Conservation (phyloP, 2,329 filamentous ascomycete genomes). For the Trichoderma guizhouense region DNA sequence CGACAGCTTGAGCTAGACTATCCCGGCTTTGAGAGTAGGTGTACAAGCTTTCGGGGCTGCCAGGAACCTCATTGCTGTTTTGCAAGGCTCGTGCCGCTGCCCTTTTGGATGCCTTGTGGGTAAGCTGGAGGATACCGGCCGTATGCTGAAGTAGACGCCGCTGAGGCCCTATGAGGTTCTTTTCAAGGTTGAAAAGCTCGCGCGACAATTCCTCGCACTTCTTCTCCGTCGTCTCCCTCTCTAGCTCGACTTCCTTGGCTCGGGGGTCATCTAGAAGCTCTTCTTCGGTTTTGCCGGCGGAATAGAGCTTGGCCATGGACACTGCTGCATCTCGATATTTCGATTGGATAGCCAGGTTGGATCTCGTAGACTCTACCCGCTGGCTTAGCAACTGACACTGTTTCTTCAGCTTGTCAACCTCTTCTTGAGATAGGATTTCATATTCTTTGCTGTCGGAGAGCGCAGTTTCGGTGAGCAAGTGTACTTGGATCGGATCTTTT, state of each 20-base stretch:
- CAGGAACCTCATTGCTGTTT: conserved; percentile 57
- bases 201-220: conserved; percentile 83
- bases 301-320: conserved; percentile 79
- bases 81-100: conserved; percentile 38
- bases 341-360: conserved; percentile 82
- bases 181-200: conserved; percentile 77
- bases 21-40: conserved; percentile 61
- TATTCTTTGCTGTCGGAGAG: conserved; percentile 83
- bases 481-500: conserved; percentile 75
- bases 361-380: conserved; percentile 76
- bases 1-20: conserved; percentile 52
- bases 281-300: conserved; percentile 49
- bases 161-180: conserved; percentile 70
- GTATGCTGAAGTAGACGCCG: conserved; percentile 81
- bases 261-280: conserved; percentile 49
- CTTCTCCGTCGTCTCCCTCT: conserved; percentile 68
- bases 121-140: conserved; percentile 85
- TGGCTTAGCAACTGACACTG: conserved; percentile 69
- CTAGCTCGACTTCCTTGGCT: conserved; percentile 64
- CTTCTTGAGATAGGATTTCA: conserved; percentile 83
- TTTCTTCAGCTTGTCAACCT: conserved; percentile 88
- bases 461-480: conserved; percentile 89
- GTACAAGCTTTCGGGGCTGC: conserved; percentile 74
- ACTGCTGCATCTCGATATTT: conserved; percentile 93
- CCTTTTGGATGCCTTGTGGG: conserved; percentile 70